Percentiles rank a stretch among this genome's conserved stretches.
phyloP scores from a whole-genome alignment of 345 rosid species.

The Eucalyptus paniculata region DNA sequence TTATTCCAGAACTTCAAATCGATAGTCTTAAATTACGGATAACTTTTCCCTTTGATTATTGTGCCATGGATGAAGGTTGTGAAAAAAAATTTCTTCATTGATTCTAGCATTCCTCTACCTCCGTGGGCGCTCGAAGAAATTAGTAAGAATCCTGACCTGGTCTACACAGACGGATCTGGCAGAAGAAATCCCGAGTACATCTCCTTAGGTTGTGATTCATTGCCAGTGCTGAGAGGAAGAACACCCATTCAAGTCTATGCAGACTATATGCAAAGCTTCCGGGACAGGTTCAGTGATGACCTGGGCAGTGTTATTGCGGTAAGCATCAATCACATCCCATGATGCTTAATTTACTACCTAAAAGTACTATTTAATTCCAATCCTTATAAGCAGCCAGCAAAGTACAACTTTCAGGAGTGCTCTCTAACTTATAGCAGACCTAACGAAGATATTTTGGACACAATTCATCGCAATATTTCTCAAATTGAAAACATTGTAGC shows the following conservation, averaged over 20 bases:
- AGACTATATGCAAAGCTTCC: slow-evolving; percentile 94
- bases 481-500: background rate
- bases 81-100: background rate
- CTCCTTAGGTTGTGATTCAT: slow-evolving; percentile 79
- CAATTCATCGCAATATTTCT: background rate
- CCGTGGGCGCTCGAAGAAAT: slow-evolving; percentile 98
- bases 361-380: background rate
- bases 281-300: slow-evolving; percentile 51
- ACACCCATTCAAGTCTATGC: slow-evolving; percentile 88
- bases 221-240: slow-evolving; percentile 78
- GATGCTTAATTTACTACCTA: background rate
- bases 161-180: slow-evolving; percentile 87
- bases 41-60: background rate
- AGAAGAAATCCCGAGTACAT: slow-evolving; percentile 84
- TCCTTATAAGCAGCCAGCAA: background rate
- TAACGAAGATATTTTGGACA: background rate
- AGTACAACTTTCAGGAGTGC: background rate
- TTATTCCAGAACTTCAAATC: background rate
- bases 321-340: slow-evolving; percentile 6
- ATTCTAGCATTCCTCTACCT: slow-evolving; percentile 74
- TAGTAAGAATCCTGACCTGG: slow-evolving; percentile 81
- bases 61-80: background rate
- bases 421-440: background rate
- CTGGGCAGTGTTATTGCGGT: slow-evolving; percentile 73
- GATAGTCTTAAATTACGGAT: background rate